Evolutionary conservation across 73 alveolate species (phyloP).

Genomic region (Tetrahymena malaccensis): DNA sequence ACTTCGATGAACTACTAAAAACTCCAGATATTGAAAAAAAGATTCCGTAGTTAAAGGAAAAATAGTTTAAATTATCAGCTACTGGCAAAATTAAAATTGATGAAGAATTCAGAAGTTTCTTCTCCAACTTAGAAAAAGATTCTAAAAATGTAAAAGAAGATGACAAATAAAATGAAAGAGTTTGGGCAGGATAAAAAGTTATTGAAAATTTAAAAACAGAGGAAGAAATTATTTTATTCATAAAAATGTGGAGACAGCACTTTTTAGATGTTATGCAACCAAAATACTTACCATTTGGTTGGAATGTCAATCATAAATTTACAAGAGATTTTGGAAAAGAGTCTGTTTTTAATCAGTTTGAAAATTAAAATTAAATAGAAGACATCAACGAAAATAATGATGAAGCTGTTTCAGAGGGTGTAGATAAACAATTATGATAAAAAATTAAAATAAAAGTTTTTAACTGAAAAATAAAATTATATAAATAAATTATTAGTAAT

Average conservation of each 20-base stretch:
- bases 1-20: background rate
- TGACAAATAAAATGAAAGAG: conserved; percentile 40
- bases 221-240: conserved; percentile 58
- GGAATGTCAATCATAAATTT: conserved; percentile 91
- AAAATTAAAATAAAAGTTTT: too few relatives aligned
- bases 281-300: conserved; percentile 73
- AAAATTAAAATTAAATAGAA: background rate
- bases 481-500: too few relatives aligned
- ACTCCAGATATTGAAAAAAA: background rate
- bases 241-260: conserved; percentile 83
- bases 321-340: conserved; percentile 76
- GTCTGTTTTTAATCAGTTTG: background rate
- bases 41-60: background rate
- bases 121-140: background rate
- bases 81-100: background rate
- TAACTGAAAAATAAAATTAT: too few relatives aligned
- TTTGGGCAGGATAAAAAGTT: conserved; percentile 81
- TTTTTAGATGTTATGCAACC: conserved; percentile 86
- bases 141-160: conserved; percentile 30
- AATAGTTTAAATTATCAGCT: background rate
- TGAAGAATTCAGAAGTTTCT: background rate
- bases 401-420: background rate
- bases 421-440: background rate
- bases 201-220: conserved; percentile 66
- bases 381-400: background rate